Evolutionary conservation across 441 rosid genomes (phyloP), one percentile per base, ranked within the genome.

Genomic region (Flueggea neowawraea): DNA sequence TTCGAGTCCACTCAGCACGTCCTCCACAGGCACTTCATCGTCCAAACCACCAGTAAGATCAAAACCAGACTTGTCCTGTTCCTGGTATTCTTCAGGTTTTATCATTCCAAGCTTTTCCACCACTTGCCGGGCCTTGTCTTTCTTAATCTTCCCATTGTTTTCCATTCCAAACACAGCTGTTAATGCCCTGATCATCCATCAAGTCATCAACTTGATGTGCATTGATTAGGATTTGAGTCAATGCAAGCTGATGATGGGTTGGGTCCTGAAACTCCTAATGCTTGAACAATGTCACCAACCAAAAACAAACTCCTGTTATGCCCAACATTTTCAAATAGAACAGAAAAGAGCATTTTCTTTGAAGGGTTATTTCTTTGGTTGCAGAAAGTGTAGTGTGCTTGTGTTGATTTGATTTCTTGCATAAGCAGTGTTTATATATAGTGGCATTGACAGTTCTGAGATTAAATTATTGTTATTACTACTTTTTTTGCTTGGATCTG

Each of bases 51-150:
- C 64, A 0, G 54, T 56, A 5, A 67, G 58, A 54, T 69, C 75
- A 65, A 61, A 68, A 39, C 58, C 31, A 14, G 58, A 51, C 54
- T 66, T 28, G 7, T 56, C 31, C 17, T 47, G 52, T 3, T 11
- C 71, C 12, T 28, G 67, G 44, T 17, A 74, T 53, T 67, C 77
- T 16, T 68, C 65, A 4, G 10, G 31, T 22, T 58, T 39, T 4
- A 69, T 64, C 65, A 82, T 53, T 15, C 87, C 90, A 22, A 82
- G 87, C 58, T 78, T 78, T 70, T 80, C 71, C 58, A 78, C 84
- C 54, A 82, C 82, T 16, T 60, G 69, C 2, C 67, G 56, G 1
- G 82, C 82, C 49, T 72, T 80, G 12, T 80, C 77, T 57, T 67
- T 77, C 66, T 72, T 79, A 49, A 81, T 83, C 44, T 72, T 69